Evolutionary conservation across 768 basidiomycete species (phyloP), one percentile per base, ranked within the genome.

Genomic region (Trametes cingulata): DNA sequence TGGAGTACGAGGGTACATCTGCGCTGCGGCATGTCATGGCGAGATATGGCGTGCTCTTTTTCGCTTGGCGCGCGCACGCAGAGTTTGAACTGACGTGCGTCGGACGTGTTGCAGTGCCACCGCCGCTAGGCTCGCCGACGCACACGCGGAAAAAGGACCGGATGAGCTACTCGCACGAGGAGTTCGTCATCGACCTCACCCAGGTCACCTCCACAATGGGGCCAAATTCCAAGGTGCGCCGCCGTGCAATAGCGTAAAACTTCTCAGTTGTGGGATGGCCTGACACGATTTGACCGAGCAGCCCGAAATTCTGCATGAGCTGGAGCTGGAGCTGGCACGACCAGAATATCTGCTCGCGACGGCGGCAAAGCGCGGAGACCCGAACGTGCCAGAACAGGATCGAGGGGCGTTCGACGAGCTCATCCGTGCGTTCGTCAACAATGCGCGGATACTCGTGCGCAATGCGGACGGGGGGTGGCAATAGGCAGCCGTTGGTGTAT

Each of bases 151-250:
- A 82, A 76, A 99, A 97, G 76, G 93, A 99, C 74, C 82, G 97
- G 45, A 80, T 98, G 72, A 90, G 91, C 68, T 99, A 99, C 73
- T 77, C 87, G 3, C 97, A 99, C 73, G 95, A 98, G 73, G 87
- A 96, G 64, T 95, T 94, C 71, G 82, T 79, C 64, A 87, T 99
- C 63, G 97, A 99, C 76, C 81, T 99, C 49, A 98, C 97, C 1
- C 93, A 95, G 74, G 96, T 98, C 48, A 85, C 84, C 1, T 80
- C 87, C 4, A 79, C 78, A 8, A 67, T 74, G 13, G 72, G 81
- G 2, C 73, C 81, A 0, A 78, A 73, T 52, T 74, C 75, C 58
- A 78, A 82, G 43, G 88, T 90, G 69, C 64, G 83, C 74, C 27
- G 43, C 74, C 27, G 43, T 42, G 22, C 13, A 35, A 19, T 22